phyloP scores from a whole-genome alignment of 139 green algal genomes.

The Pycnococcus provasolii region DNA sequence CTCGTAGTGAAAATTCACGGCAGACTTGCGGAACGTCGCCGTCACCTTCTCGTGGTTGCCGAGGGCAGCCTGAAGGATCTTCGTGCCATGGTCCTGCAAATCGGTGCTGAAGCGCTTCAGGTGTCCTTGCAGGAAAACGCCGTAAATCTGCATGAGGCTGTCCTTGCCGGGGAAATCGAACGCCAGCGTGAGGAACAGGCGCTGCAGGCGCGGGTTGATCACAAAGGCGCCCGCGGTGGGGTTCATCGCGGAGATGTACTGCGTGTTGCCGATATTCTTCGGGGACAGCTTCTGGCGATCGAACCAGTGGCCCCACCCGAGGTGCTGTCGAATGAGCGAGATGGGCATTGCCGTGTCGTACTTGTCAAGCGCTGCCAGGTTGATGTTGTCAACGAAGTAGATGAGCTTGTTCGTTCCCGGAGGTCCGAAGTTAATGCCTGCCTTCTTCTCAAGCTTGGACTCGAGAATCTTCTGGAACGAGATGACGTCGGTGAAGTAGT shows the following conservation, averaged over 20 bases:
- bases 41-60: constrained; percentile 70
- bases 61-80: constrained; percentile 68
- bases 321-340: constrained; percentile 76
- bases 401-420: constrained; percentile 71
- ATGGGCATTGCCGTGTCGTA: constrained; percentile 88
- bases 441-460: constrained; percentile 79
- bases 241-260: constrained; percentile 84
- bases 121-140: constrained; percentile 67
- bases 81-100: constrained; percentile 56
- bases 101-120: constrained; percentile 56
- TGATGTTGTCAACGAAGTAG: constrained; percentile 85
- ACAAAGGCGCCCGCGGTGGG: constrained; percentile 75
- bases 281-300: constrained; percentile 74
- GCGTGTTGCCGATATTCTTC: constrained; percentile 82
- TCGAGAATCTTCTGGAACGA: constrained; percentile 68
- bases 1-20: constrained; percentile 88
- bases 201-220: constrained; percentile 80
- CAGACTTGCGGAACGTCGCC: constrained; percentile 74
- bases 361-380: constrained; percentile 76
- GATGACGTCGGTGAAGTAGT: constrained; percentile 72
- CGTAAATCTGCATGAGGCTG: constrained; percentile 77
- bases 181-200: constrained; percentile 81
- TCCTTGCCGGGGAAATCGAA: constrained; percentile 64
- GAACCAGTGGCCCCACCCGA: constrained; percentile 83
- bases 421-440: constrained; percentile 68